These are phyloP conservation scores for Vachellia collinsii DNA, from an alignment of 306 rosid genomes.

Conservation along the genomic window DNA sequence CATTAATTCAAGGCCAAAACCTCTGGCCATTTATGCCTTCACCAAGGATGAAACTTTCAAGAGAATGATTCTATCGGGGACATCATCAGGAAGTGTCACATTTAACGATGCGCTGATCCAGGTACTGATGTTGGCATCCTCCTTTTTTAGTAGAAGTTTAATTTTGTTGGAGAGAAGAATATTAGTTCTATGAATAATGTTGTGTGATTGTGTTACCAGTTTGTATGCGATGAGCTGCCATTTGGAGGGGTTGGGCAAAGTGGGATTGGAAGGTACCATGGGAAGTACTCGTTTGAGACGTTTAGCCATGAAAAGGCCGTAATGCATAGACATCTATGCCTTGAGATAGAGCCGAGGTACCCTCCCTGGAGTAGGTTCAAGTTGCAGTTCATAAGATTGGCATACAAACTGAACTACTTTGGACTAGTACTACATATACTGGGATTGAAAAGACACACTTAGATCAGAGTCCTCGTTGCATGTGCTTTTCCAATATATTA, in stretches of 20 bases:
- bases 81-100: conserved; percentile 86
- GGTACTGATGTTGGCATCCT: conserved; percentile 44
- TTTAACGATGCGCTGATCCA: conserved; percentile 84
- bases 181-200: neutral
- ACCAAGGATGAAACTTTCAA: conserved; percentile 68
- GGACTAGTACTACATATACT: conserved; percentile 54
- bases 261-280: conserved; percentile 94
- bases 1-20: conserved; percentile 81
- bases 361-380: conserved; percentile 87
- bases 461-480: neutral
- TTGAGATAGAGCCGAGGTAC: conserved; percentile 80
- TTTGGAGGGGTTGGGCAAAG: conserved; percentile 67
- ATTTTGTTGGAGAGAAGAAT: neutral
- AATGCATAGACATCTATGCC: conserved; percentile 58
- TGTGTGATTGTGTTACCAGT: conserved; percentile 40
- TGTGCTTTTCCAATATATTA: neutral
- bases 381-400: conserved; percentile 69
- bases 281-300: conserved; percentile 80
- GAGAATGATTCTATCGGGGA: conserved; percentile 61
- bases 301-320: conserved; percentile 94
- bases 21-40: conserved; percentile 83
- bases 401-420: conserved; percentile 63
- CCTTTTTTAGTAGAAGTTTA: neutral
- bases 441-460: conserved; percentile 53
- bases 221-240: conserved; percentile 50